These are phyloP conservation scores for Aureobasidium sp. DNA, from an alignment of 2,329 filamentous ascomycete genomes.

Conservation along the genomic window DNA sequence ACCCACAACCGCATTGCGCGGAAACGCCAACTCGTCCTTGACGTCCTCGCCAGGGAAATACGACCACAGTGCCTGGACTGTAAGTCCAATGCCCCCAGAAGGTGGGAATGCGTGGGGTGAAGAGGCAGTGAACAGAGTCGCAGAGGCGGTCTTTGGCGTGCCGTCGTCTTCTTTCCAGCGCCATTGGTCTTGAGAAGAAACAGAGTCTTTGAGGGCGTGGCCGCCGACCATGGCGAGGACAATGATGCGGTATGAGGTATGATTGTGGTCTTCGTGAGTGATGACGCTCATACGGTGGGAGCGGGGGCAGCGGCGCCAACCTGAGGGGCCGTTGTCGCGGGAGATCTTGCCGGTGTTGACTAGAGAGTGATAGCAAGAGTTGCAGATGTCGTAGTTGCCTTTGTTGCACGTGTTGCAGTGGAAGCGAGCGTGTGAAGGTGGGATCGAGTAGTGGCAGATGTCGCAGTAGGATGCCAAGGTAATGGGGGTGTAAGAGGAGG, in stretches of 20 bases:
- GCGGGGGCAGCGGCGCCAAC: conserved; percentile 71
- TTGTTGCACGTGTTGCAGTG: conserved; percentile 73
- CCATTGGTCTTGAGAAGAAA: conserved; percentile 20
- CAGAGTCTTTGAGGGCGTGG: conserved; percentile 52
- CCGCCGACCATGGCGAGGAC: conserved; percentile 73
- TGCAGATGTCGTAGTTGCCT: conserved; percentile 86
- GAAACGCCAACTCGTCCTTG: conserved; percentile 75
- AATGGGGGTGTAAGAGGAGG: conserved; percentile 39
- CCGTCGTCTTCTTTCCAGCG: conserved; percentile 32
- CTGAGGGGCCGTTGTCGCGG: conserved; percentile 65
- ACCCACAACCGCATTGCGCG: conserved; percentile 70
- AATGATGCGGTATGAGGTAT: conserved; percentile 61
- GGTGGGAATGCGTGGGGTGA: conserved; percentile 53
- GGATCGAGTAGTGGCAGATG: conserved; percentile 66
- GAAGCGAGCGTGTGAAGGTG: conserved; percentile 61
- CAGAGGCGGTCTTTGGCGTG: conserved; percentile 3
- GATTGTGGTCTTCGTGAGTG: conserved; percentile 62
- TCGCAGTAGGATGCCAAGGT: conserved; percentile 72
- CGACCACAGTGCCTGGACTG: conserved; percentile 61
- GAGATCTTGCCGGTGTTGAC: conserved; percentile 59
- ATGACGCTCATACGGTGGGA: conserved; percentile 82
- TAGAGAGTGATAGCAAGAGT: conserved; percentile 65
- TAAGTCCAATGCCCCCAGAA: conserved; percentile 63
- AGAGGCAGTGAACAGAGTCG: not conserved
- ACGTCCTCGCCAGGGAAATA: conserved; percentile 64